Evolutionary conservation across 495 filamentous ascomycete genomes (phyloP).

Genomic region (Apiosordaria backusii): DNA sequence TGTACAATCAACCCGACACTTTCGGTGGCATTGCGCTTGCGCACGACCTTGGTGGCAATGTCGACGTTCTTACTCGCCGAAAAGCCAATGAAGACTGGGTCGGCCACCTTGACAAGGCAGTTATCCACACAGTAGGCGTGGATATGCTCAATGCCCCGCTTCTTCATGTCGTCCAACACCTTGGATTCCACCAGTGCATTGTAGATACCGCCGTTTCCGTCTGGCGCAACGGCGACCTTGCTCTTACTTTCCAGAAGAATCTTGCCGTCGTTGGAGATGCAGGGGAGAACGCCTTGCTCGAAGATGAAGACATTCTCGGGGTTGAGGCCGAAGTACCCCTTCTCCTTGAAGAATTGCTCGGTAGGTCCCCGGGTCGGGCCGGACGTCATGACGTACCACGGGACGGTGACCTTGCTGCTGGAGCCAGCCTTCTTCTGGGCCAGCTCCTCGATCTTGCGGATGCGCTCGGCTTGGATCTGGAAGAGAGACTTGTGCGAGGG

Average conservation of each 20-base stretch:
- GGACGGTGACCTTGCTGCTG: slow-evolving; percentile 64
- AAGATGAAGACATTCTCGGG: slow-evolving; percentile 88
- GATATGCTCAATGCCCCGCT: slow-evolving; percentile 88
- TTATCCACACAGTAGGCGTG: slow-evolving; percentile 99
- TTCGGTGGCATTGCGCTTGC: slow-evolving; percentile 95
- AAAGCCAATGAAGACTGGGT: slow-evolving; percentile 94
- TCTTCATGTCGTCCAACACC: slow-evolving; percentile 83
- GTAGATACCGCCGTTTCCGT: slow-evolving; percentile 98
- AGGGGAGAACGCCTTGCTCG: slow-evolving; percentile 94
- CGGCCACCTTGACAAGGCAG: slow-evolving; percentile 95
- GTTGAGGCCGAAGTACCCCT: slow-evolving; percentile 84
- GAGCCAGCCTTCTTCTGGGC: slow-evolving; percentile 66
- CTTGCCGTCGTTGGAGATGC: slow-evolving; percentile 96
- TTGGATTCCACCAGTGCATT: slow-evolving; percentile 78
- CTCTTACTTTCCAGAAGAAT: slow-evolving; percentile 89
- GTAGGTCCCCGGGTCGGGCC: slow-evolving; percentile 92
- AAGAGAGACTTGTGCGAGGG: slow-evolving; percentile 91
- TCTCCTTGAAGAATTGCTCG: slow-evolving; percentile 84
- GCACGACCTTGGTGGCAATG: slow-evolving; percentile 97
- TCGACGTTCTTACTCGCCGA: slow-evolving; percentile 84
- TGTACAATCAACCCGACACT: slow-evolving; percentile 91
- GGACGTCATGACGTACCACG: slow-evolving; percentile 99
- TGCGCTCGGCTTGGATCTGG: slow-evolving; percentile 94
- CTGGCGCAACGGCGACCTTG: slow-evolving; percentile 94
- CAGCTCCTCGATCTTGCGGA: slow-evolving; percentile 77